Conservation (phyloP, 2,329 filamentous ascomycete species). For the Bipolaris zeicola region DNA sequence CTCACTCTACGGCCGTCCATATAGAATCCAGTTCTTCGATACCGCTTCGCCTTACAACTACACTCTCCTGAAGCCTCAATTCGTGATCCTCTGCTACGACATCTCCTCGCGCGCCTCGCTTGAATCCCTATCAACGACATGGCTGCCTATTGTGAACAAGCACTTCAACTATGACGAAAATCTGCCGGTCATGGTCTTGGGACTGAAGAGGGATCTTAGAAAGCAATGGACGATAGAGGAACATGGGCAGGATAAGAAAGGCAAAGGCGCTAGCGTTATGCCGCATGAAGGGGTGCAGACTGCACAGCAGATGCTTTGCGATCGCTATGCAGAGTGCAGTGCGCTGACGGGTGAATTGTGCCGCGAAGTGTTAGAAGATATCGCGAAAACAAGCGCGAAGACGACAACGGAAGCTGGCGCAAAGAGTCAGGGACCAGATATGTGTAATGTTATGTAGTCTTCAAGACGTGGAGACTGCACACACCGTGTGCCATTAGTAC, state of each 20-base stretch:
- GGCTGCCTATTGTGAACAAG: constrained; percentile 53
- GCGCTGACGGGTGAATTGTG: constrained; percentile 66
- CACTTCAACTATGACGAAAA: constrained; percentile 60
- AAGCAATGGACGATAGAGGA: constrained; percentile 49
- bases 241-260: constrained; percentile 42
- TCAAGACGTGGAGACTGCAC: not conserved
- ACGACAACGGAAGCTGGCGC: constrained; percentile 62
- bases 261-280: constrained; percentile 54
- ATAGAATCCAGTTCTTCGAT: constrained; percentile 62
- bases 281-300: constrained; percentile 56
- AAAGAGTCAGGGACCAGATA: constrained; percentile 49
- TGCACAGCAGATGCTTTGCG: constrained; percentile 65
- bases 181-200: constrained; percentile 64
- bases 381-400: constrained; percentile 63
- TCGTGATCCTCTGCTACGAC: constrained; percentile 65
- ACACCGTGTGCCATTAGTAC: too few species aligned
- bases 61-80: constrained; percentile 58
- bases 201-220: constrained; percentile 63
- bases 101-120: constrained; percentile 61
- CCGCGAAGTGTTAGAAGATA: constrained; percentile 64
- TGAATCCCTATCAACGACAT: constrained; percentile 52
- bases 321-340: constrained; percentile 68
- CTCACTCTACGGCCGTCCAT: constrained; percentile 60
- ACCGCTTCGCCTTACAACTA: constrained; percentile 63
- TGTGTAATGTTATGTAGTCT: constrained; percentile 17